Evolutionary conservation across 352 stramenopile species (phyloP).

Genomic region (Phytophthora sp.): DNA sequence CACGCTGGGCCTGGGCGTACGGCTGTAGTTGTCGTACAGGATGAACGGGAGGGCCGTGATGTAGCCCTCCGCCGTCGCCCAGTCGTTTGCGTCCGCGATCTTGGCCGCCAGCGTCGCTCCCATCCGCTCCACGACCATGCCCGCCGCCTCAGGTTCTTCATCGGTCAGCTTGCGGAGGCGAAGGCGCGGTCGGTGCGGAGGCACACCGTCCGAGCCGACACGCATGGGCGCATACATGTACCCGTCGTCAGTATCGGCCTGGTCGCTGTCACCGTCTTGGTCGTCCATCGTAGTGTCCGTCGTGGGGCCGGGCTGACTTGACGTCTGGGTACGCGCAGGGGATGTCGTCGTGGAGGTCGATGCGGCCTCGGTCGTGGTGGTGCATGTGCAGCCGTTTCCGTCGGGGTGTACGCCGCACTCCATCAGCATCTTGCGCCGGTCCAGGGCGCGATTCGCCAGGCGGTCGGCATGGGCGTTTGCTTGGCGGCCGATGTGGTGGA

Average conservation of each 20-base stretch:
- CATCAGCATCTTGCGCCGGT: neutral
- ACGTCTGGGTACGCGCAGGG: too few species aligned
- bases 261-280: neutral
- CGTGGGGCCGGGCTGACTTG: too few species aligned
- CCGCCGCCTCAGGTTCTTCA: neutral
- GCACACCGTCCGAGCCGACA: neutral
- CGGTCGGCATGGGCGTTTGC: conserved; percentile 23
- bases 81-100: conserved; percentile 18
- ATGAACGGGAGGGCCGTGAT: conserved; percentile 10
- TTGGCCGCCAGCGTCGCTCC: conserved; percentile 6
- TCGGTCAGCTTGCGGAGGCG: conserved; percentile 6
- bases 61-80: conserved; percentile 13
- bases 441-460: conserved; percentile 17
- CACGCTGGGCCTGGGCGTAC: neutral
- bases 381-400: neutral
- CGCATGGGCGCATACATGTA: conserved; percentile 12
- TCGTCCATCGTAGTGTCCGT: neutral
- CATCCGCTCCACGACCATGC: neutral
- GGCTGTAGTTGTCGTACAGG: conserved; percentile 10
- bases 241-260: conserved; percentile 16
- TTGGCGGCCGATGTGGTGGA: conserved; percentile 25
- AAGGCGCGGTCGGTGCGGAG: neutral
- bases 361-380: too few species aligned
- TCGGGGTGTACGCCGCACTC: conserved; percentile 4
- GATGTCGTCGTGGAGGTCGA: too few species aligned